Conservation (phyloP, 75 land plant genomes). For the Ceratopteris richardii region DNA sequence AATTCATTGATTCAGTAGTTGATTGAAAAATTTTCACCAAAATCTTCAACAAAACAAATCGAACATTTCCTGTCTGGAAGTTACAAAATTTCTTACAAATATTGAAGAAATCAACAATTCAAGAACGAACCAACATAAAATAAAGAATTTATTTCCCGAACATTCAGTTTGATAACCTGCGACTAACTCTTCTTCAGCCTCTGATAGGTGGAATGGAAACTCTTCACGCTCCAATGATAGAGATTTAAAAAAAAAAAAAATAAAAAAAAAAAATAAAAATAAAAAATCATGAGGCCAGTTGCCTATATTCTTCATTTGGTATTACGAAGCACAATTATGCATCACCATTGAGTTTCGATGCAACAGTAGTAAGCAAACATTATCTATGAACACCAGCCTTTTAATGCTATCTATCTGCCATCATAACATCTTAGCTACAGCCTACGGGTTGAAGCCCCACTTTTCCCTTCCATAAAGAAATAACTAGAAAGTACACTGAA, state of each 20-base stretch:
- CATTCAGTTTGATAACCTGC: conserved; percentile 7
- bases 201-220: background rate
- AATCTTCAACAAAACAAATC: background rate
- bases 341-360: too few species aligned
- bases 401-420: too few species aligned
- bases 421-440: too few species aligned
- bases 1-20: background rate
- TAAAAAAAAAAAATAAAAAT: too few species aligned
- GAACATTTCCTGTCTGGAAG: background rate
- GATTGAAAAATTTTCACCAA: background rate
- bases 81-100: conserved; percentile 2
- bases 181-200: background rate
- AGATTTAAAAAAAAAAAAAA: too few species aligned
- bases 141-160: conserved; percentile 5
- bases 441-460: too few species aligned
- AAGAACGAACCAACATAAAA: conserved; percentile 5
- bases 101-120: conserved; percentile 1
- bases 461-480: too few species aligned
- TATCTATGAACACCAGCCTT: too few species aligned
- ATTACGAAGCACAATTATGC: too few species aligned
- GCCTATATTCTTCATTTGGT: too few species aligned
- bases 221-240: background rate
- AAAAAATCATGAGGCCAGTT: background rate
- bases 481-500: too few species aligned
- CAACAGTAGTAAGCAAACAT: too few species aligned